Evolutionary conservation across 306 rosid genomes (phyloP).

Genomic region (Quercus gilva): DNA sequence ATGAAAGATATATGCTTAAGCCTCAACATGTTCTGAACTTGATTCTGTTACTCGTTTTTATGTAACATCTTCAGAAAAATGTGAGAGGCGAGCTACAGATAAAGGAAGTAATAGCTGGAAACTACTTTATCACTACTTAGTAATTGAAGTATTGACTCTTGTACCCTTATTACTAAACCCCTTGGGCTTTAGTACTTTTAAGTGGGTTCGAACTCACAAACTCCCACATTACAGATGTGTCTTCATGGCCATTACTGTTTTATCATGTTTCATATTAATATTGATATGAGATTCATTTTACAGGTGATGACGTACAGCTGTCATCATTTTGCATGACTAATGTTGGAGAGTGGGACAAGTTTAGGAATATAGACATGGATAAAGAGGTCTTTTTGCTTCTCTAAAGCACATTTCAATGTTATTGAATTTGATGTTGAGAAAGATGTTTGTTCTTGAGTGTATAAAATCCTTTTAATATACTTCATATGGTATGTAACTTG

Average conservation of each 20-base stretch:
- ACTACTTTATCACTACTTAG: neutral
- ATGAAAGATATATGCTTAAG: neutral
- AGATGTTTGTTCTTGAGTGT: neutral
- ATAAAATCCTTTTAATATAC: neutral
- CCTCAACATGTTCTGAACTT: neutral
- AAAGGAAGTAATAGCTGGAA: neutral
- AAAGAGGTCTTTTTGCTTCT: conserved; percentile 59
- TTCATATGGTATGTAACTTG: neutral
- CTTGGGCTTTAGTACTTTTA: neutral
- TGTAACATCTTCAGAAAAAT: neutral
- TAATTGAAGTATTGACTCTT: neutral
- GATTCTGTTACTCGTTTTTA: neutral
- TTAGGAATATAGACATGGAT: conserved; percentile 98
- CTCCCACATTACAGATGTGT: neutral
- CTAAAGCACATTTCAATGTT: neutral
- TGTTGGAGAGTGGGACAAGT: conserved; percentile 80
- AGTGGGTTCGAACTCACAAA: conserved; percentile 10
- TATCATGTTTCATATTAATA: neutral
- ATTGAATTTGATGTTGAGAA: neutral
- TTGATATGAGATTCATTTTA: conserved; percentile 32
- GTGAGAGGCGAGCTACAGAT: neutral
- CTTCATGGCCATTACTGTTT: conserved; percentile 10
- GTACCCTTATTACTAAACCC: neutral
- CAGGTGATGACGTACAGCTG: conserved; percentile 80
- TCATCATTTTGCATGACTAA: conserved; percentile 78